A percentile compares a stretch with the other conserved stretches of the same genome.
These are phyloP conservation scores for Coix lacrymajobi DNA, from an alignment of 176 grass and related monocot species.

Conservation along the genomic window DNA sequence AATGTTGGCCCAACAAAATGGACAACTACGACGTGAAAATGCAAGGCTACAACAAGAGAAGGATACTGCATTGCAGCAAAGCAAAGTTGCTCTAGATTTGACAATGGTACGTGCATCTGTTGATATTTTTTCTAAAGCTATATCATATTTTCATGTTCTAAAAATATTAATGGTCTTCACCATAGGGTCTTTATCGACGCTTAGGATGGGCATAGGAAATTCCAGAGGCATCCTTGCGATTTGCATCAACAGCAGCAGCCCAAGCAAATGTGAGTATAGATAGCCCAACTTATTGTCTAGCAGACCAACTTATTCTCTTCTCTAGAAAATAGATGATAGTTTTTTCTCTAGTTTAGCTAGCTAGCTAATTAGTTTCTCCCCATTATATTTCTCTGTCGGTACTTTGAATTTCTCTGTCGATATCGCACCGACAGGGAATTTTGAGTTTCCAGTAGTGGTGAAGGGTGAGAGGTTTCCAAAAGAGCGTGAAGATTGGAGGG, in stretches of 20 bases:
- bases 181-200: neutral
- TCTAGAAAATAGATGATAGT: no score
- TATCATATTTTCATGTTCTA: neutral
- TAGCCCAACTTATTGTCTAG: neutral
- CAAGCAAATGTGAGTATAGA: neutral
- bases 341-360: no score
- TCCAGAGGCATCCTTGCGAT: neutral
- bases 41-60: neutral
- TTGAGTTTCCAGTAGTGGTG: no score
- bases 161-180: neutral
- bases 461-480: no score
- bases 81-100: neutral
- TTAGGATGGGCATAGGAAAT: neutral
- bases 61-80: neutral
- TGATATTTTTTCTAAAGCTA: neutral
- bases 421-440: no score
- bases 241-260: neutral
- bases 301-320: no score
- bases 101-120: neutral
- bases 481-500: no score
- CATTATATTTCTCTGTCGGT: no score
- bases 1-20: neutral
- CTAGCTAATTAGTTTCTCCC: no score
- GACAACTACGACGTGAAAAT: neutral
- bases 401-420: no score